Percentiles rank a stretch among this genome's conserved stretches.
Conservation (phyloP, 1,139 yeast species). For the Pneumocystis carinii region DNA sequence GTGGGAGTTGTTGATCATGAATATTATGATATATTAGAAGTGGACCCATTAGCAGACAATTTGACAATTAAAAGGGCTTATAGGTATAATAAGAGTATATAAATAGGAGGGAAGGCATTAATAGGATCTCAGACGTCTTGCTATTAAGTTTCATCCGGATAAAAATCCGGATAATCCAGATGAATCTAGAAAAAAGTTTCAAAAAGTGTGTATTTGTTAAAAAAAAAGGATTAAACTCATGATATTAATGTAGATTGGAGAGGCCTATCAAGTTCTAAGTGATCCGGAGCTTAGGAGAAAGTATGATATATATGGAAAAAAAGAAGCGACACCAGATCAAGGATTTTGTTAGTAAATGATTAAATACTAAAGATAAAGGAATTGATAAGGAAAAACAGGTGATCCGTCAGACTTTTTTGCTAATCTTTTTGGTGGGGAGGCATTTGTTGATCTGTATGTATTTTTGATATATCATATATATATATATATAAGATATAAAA, state of each 20-base stretch:
- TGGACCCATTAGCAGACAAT: constrained; percentile 44
- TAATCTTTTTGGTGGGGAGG: background rate
- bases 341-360: background rate
- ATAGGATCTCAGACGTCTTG: constrained; percentile 22
- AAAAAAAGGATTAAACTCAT: background rate
- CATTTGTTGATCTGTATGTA: background rate
- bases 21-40: constrained; percentile 51
- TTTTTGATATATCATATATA: background rate
- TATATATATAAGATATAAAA: background rate
- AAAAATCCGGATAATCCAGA: constrained; percentile 48
- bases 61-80: constrained; percentile 64
- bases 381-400: background rate
- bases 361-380: background rate
- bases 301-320: constrained; percentile 77
- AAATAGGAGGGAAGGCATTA: constrained; percentile 52
- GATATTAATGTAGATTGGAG: constrained; percentile 35
- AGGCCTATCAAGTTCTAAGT: constrained; percentile 72
- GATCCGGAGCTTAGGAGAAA: constrained; percentile 58
- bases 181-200: background rate
- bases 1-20: constrained; percentile 9
- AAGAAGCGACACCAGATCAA: constrained; percentile 36
- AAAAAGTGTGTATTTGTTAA: background rate
- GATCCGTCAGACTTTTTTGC: background rate
- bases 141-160: constrained; percentile 87
- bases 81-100: constrained; percentile 45